These are phyloP conservation scores for Teratosphaeria pseudoeucalypti DNA, from an alignment of 2,329 filamentous ascomycete genomes.

Conservation along the genomic window DNA sequence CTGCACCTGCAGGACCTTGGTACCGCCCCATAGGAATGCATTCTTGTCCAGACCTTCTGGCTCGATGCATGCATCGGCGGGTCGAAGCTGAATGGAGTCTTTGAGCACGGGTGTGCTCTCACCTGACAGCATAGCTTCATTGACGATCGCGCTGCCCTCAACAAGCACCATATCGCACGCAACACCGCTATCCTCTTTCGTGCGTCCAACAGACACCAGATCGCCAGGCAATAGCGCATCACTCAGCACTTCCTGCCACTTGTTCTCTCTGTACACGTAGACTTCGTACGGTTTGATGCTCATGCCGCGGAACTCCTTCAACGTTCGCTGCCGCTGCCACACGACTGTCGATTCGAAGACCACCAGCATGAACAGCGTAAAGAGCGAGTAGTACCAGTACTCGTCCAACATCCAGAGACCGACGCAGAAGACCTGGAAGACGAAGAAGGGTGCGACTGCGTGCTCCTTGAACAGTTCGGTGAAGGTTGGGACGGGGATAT, in stretches of 20 bases:
- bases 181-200: constrained; percentile 93
- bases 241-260: constrained; percentile 81
- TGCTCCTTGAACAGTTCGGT: constrained; percentile 96
- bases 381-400: constrained; percentile 99
- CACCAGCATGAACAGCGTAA: constrained; percentile 97
- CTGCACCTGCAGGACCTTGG: constrained; percentile 91
- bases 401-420: constrained; percentile 98
- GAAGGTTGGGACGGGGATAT: constrained; percentile 94
- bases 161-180: constrained; percentile 95
- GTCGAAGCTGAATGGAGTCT: constrained; percentile 86
- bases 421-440: constrained; percentile 98
- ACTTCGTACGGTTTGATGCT: constrained; percentile 97
- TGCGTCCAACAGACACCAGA: constrained; percentile 80
- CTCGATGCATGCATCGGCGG: constrained; percentile 69
- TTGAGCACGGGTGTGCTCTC: constrained; percentile 96
- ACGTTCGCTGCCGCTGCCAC: constrained; percentile 92
- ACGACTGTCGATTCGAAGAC: constrained; percentile 97
- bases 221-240: constrained; percentile 90
- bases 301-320: constrained; percentile 97
- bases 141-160: constrained; percentile 92
- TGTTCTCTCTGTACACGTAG: constrained; percentile 76
- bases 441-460: constrained; percentile 96
- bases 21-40: constrained; percentile 90
- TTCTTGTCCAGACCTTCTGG: constrained; percentile 93
- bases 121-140: constrained; percentile 97